Conservation (phyloP, 148 eudicot species). For the Euryodendron excelsum region DNA sequence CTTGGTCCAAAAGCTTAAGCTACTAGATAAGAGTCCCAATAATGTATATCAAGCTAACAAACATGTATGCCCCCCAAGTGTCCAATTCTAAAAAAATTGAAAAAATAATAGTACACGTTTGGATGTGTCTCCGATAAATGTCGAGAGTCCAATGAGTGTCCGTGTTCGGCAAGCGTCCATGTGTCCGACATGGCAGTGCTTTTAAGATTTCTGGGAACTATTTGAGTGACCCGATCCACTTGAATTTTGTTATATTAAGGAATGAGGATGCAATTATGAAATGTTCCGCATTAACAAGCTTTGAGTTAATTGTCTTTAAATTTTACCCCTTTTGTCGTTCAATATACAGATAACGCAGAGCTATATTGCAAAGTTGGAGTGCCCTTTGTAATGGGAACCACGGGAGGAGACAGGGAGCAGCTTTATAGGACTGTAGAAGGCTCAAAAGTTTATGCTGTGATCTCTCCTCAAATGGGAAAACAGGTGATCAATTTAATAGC, state of each 20-base stretch:
- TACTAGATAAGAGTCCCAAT: no score
- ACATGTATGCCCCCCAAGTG: no score
- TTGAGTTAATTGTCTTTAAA: not conserved
- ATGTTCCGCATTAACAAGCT: no score
- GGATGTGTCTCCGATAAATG: no score
- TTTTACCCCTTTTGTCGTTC: not conserved
- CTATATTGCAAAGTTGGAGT: constrained; percentile 87
- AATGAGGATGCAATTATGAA: not conserved
- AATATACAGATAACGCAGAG: constrained; percentile 71
- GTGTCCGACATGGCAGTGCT: no score
- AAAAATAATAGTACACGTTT: no score
- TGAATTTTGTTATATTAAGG: not conserved
- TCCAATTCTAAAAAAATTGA: no score
- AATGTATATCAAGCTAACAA: no score
- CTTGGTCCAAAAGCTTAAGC: no score
- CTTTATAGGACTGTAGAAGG: constrained; percentile 70
- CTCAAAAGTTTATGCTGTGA: constrained; percentile 76
- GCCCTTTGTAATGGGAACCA: constrained; percentile 98
- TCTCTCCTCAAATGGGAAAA: constrained; percentile 99
- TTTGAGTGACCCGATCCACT: not conserved
- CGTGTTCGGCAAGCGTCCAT: no score
- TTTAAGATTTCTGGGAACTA: no score
- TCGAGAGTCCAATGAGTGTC: no score
- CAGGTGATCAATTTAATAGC: constrained; percentile 43
- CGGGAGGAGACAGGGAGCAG: constrained; percentile 92